A percentile compares a stretch with the other conserved stretches of the same genome.
Conservation (phyloP, 805 yeast genomes). For the Saturnispora kantuleensis region DNA sequence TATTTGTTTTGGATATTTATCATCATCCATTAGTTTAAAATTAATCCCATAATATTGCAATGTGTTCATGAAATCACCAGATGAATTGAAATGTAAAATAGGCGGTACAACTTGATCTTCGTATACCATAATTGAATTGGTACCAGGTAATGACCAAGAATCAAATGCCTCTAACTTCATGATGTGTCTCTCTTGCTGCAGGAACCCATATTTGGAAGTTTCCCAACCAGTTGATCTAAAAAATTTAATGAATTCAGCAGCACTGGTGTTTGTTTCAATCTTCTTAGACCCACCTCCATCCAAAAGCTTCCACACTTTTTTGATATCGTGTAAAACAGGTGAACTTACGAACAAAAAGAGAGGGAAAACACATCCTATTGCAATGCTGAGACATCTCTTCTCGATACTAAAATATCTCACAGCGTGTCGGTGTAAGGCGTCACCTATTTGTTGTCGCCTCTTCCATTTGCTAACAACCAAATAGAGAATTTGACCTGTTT, state of each 20-base stretch:
- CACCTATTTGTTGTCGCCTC: conserved; percentile 45
- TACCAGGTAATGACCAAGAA: conserved; percentile 41
- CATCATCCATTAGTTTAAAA: conserved; percentile 43
- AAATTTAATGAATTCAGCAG: conserved; percentile 21
- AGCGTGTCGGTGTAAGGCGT: conserved; percentile 43
- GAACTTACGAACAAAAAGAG: conserved; percentile 17
- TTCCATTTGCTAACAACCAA: conserved; percentile 45
- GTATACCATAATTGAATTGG: neutral
- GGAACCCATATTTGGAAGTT: conserved; percentile 14
- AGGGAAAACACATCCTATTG: conserved; percentile 41
- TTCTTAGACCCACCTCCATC: conserved; percentile 9
- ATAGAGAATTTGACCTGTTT: conserved; percentile 36
- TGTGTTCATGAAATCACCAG: conserved; percentile 29
- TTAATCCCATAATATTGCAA: conserved; percentile 48
- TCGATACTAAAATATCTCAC: conserved; percentile 38
- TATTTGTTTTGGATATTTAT: conserved; percentile 25
- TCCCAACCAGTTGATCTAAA: conserved; percentile 36
- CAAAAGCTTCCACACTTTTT: conserved; percentile 10
- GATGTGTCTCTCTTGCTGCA: conserved; percentile 18
- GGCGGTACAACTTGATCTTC: neutral
- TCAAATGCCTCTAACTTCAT: conserved; percentile 32
- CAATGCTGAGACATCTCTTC: conserved; percentile 29
- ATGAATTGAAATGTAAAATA: neutral
- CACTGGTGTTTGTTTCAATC: conserved; percentile 6
- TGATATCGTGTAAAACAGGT: conserved; percentile 10